Percentiles rank a stretch among this genome's conserved stretches.
Conservation (phyloP, 306 rosid genomes). For the Medicago truncatula region MtrunA17r5.0-ANR NC_053047.1:1352001-1352500, state of each 20-base stretch:
- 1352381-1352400: too few species aligned
- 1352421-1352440: too few species aligned
- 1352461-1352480: too few species aligned
- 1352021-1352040: constrained; percentile 27
- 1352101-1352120: not conserved
- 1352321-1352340: not conserved
- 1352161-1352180: constrained; percentile 24
- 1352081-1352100: not conserved
- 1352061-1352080: constrained; percentile 8
- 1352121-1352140: constrained; percentile 17
- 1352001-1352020: constrained; percentile 43
- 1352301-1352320: not conserved
- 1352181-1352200: constrained; percentile 23
- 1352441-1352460: too few species aligned
- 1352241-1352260: constrained; percentile 32
- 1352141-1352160: constrained; percentile 30
- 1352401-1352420: too few species aligned
- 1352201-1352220: constrained; percentile 2
- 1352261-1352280: not conserved
- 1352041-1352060: constrained; percentile 10
- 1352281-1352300: not conserved
- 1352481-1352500: too few species aligned
- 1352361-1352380: not conserved
- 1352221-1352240: constrained; percentile 22
- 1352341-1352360: not conserved